phyloP scores from a whole-genome alignment of 2,329 filamentous ascomycete species.

The Mycogone perniciosa region DNA sequence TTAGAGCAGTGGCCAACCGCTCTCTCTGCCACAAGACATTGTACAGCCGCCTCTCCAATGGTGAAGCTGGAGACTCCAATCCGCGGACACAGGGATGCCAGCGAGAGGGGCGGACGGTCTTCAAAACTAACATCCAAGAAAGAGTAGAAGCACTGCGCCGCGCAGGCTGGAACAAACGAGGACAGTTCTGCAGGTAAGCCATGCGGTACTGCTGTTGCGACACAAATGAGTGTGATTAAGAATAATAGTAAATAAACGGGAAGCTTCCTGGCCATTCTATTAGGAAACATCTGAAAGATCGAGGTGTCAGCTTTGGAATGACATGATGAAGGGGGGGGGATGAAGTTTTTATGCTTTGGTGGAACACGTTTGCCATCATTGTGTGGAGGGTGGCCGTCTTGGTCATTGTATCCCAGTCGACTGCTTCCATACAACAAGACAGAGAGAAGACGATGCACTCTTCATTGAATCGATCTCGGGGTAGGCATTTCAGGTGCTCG shows the following conservation, averaged over 20 bases:
- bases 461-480: no score
- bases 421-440: no score
- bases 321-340: neutral
- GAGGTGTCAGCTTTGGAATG: slow-evolving; percentile 1
- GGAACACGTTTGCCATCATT: no score
- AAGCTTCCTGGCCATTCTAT: slow-evolving; percentile 38
- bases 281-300: slow-evolving; percentile 33
- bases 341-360: neutral
- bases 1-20: slow-evolving; percentile 45
- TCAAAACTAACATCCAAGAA: slow-evolving; percentile 62
- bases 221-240: slow-evolving; percentile 25
- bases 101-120: slow-evolving; percentile 37
- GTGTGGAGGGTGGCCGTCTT: no score
- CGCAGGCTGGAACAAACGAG: slow-evolving; percentile 50
- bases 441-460: no score
- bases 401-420: no score
- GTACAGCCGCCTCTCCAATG: slow-evolving; percentile 63
- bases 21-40: slow-evolving; percentile 55
- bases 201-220: slow-evolving; percentile 22
- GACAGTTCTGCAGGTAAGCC: slow-evolving; percentile 34
- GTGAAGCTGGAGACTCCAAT: slow-evolving; percentile 57
- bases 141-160: slow-evolving; percentile 52
- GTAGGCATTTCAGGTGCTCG: no score
- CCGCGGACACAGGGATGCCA: slow-evolving; percentile 59
- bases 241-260: slow-evolving; percentile 24